Percentiles rank a stretch among this genome's conserved stretches.
Evolutionary conservation across 176 grass and related monocot genomes (phyloP).

Genomic region (Phoenix dactylifera): DNA sequence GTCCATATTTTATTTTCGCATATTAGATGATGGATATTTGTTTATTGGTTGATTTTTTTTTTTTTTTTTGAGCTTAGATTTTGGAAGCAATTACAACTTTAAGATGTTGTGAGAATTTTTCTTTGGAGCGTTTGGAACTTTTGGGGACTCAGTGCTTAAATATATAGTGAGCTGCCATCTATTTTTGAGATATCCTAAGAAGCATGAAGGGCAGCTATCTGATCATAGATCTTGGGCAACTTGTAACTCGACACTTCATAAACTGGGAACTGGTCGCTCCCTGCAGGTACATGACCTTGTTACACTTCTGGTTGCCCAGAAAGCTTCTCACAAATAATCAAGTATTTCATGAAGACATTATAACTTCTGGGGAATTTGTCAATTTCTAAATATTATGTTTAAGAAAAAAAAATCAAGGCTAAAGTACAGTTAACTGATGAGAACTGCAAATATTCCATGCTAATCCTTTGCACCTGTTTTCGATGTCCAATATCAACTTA

Average conservation of each 20-base stretch:
- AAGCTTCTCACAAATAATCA: neutral
- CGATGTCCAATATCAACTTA: too few relatives aligned
- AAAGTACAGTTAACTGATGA: too few relatives aligned
- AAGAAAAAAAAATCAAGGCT: too few relatives aligned
- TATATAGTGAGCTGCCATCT: neutral
- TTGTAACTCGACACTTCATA: constrained; percentile 7
- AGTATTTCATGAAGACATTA: too few relatives aligned
- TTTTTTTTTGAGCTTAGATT: neutral
- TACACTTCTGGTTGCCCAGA: neutral
- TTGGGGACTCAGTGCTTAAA: neutral
- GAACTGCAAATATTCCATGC: too few relatives aligned
- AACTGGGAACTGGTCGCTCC: neutral
- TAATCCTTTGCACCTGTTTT: too few relatives aligned
- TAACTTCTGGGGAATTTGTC: too few relatives aligned
- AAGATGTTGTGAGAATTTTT: constrained; percentile 6
- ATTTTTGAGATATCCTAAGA: constrained; percentile 7
- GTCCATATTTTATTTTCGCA: neutral
- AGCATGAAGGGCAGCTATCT: constrained; percentile 3
- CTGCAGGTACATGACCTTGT: neutral
- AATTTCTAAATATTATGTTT: too few relatives aligned
- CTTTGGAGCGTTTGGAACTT: constrained; percentile 9
- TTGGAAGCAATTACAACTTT: constrained; percentile 7
- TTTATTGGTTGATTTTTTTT: neutral
- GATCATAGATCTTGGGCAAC: neutral
- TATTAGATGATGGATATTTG: neutral